A percentile compares a stretch with the other conserved stretches of the same genome.
These are phyloP conservation scores for Secale cereale DNA, from an alignment of 176 grass and related monocot species.

Conservation along the genomic window DNA sequence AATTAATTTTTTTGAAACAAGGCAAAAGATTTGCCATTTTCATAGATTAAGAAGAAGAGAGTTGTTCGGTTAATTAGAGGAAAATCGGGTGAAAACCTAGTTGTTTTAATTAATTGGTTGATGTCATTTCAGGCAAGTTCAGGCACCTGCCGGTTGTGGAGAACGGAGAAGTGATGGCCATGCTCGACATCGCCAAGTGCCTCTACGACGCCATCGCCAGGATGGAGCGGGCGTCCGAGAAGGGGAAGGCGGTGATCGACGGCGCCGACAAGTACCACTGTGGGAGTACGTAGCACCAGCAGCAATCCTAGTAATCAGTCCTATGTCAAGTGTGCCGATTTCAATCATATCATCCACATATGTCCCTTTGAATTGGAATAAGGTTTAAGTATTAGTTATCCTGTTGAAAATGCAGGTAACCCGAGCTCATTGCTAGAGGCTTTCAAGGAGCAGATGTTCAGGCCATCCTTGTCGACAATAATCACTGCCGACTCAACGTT, in stretches of 20 bases:
- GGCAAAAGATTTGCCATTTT: no score
- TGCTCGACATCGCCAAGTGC: conserved; percentile 81
- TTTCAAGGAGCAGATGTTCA: conserved; percentile 63
- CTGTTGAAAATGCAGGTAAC: neutral
- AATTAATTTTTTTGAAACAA: no score
- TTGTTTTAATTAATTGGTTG: neutral
- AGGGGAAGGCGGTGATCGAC: conserved; percentile 59
- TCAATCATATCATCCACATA: neutral
- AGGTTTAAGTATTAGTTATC: neutral
- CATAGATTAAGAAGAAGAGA: no score
- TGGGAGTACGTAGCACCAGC: conserved; percentile 24
- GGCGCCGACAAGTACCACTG: conserved; percentile 53
- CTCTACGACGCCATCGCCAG: conserved; percentile 70
- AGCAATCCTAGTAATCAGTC: conserved; percentile 5
- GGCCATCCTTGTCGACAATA: conserved; percentile 58
- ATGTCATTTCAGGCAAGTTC: conserved; percentile 56
- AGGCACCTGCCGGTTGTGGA: conserved; percentile 86
- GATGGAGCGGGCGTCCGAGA: conserved; percentile 65
- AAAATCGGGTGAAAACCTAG: no score
- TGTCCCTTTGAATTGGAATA: no score
- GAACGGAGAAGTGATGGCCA: conserved; percentile 84
- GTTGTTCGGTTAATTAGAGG: no score
- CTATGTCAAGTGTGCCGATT: neutral
- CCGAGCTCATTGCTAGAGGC: conserved; percentile 45
- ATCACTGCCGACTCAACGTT: conserved; percentile 52